Evolutionary conservation across 257 asterid genomes (phyloP), one percentile per base, ranked within the genome.

Genomic region (Solanum bulbocastanum): DNA sequence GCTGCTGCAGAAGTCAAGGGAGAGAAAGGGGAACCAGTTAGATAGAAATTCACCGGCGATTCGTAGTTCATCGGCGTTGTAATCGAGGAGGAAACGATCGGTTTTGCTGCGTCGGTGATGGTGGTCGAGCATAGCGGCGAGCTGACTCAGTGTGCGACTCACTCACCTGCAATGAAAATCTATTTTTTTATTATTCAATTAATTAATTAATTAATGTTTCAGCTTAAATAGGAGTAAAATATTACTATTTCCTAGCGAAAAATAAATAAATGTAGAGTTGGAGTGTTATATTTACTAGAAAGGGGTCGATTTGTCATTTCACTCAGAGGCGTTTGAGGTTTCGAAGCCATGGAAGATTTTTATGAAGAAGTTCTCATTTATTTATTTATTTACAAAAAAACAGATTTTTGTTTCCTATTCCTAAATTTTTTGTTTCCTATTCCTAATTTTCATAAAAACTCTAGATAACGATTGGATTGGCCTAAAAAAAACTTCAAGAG

Each of bases 21-120:
- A 90, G 73, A 97, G 94, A 79, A 93, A 96, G 9, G 99, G 98
- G 39, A 93, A 73, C 99, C 99, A 97, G 91, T 90, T 96, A 4
- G 40, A 8, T 72, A 72, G 79, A 83, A 96, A 97, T 90, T 94
- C 98, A 39, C 95, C 92, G 83, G 98, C 98, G 86, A 92, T 93
- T 85, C 88, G 90, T 56, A 94, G 93, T 46, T 97, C 98, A 10
- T 78, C 65, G 46, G 91, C 92, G 87, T 86, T 88, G 91, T 88
- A 96, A 13, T 90, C 90, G 27, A 83, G 93, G 87, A 96, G 90
- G 84, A 97, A 94, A 13, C 93, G 90, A 62, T 94, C 95, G 20
- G 56, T 87, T 75, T 46, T 86, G n/a, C 82, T 72, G 68, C n/a
- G 36, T 85, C 44, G 44, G 75, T 82, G 87, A 23, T 56, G 65